A percentile compares a stretch with the other conserved stretches of the same genome.
phyloP scores from a whole-genome alignment of 768 basidiomycete genomes.

The Leccinum boreale region DNA sequence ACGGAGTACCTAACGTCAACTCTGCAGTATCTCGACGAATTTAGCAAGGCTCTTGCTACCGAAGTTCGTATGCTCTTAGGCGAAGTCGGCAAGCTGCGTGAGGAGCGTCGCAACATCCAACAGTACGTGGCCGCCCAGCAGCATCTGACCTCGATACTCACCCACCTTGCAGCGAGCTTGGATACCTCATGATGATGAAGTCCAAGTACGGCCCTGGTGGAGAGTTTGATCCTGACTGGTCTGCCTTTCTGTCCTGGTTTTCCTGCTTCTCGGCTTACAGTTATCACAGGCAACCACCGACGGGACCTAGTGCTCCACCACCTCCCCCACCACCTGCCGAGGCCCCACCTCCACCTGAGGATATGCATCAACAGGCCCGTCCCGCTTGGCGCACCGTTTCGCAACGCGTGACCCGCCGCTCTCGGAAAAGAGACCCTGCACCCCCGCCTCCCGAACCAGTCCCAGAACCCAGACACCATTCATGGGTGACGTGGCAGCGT shows the following conservation, averaged over 20 bases:
- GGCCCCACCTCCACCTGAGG: conserved; percentile 42
- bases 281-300: conserved; percentile 44
- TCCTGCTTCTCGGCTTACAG: background rate
- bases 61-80: conserved; percentile 82
- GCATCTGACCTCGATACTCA: conserved; percentile 3
- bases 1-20: background rate
- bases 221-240: conserved; percentile 85
- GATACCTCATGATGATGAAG: conserved; percentile 63
- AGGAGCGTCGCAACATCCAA: conserved; percentile 74
- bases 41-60: conserved; percentile 77
- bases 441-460: conserved; percentile 31
- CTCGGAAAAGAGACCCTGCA: conserved; percentile 43
- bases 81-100: conserved; percentile 80
- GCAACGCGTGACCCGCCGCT: conserved; percentile 35
- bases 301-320: conserved; percentile 35
- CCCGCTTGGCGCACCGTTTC: conserved; percentile 64
- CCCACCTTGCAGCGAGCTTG: conserved; percentile 58
- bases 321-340: conserved; percentile 44
- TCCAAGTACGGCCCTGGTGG: conserved; percentile 83
- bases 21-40: conserved; percentile 77
- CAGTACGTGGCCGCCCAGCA: conserved; percentile 50
- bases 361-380: conserved; percentile 39
- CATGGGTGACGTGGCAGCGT: conserved; percentile 72
- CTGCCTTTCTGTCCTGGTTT: conserved; percentile 4
- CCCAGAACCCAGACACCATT: conserved; percentile 42